Evolutionary conservation across 2,329 filamentous ascomycete genomes (phyloP), one percentile per base, ranked within the genome.

Genomic region (Monosporascus sp.): DNA sequence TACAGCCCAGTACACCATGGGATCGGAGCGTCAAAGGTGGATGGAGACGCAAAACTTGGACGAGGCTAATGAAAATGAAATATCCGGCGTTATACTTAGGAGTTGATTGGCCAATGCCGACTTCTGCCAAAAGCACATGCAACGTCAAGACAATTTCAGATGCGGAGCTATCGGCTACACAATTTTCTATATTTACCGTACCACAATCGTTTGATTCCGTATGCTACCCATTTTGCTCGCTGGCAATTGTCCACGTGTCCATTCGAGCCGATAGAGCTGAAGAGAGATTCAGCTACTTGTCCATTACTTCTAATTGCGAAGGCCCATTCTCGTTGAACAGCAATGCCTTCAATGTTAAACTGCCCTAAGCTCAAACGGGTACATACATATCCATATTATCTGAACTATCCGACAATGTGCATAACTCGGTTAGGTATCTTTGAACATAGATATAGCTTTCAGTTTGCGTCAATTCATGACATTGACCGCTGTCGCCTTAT

Each of bases 91-190:
- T 46, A 27, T 6, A 27, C 14, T 17, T 46, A 14, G 24, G 17
- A 46, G 48, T 51, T 45, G 38, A 50, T 50, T 50, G 46, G 43
- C 22, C 43, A 46, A 46, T 46, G 43, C 43, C 22, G 43, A 46
- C 43, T 46, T 46, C 43, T 46, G 43, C 43, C 43, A 46, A 15
- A 46, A 46, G 43, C 43, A 46, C 43, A 24, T 24, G 22, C 25
- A 35, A 35, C 31, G 31, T 35, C 11, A 35, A 14, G 31, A 35
- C 25, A n/a, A 52, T 53, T 56, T 55, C 51, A 59, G 48, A 55
- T 55, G 54, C 53, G 51, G 49, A 55, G 52, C 52, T n/a, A 31
- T 20, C n/a, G 39, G 39, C 11, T 43, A 43, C 39, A 14, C 9
- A 43, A 6, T 2, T 20, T 20, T 14, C 18, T 43, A 43, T 18